Percentiles rank a stretch among this genome's conserved stretches.
Evolutionary conservation across 1,284 basidiomycete genomes (phyloP).

Genomic region (Cutaneotrichosporon cutaneum): DNA sequence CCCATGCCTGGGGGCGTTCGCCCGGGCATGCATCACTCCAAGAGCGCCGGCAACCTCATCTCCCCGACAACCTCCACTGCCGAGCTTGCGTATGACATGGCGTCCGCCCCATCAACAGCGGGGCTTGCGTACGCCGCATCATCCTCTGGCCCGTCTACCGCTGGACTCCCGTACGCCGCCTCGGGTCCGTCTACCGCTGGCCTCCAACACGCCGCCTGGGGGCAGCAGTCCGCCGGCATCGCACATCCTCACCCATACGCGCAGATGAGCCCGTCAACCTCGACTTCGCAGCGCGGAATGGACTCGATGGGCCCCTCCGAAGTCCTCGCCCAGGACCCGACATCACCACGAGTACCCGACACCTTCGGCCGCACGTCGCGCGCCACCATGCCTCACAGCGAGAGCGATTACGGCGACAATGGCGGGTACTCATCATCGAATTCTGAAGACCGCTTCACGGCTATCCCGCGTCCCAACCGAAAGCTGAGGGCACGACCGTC

Average conservation of each 20-base stretch:
- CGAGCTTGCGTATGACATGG: background rate
- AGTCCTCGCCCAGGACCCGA: slow-evolving; percentile 3
- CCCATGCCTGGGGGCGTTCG: background rate
- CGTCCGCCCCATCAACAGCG: background rate
- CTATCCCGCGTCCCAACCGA: slow-evolving; percentile 4
- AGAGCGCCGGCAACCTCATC: background rate
- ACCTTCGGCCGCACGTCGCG: background rate
- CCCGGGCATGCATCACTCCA: background rate
- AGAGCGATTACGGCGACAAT: slow-evolving; percentile 4
- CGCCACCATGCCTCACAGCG: background rate
- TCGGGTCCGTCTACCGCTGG: background rate
- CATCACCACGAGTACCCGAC: background rate
- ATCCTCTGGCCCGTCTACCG: background rate
- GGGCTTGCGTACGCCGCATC: slow-evolving; percentile 1
- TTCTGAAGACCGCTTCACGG: slow-evolving; percentile 7
- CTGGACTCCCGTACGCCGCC: background rate
- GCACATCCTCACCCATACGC: background rate
- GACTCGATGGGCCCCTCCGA: background rate
- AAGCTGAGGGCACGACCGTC: background rate
- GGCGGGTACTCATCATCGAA: background rate
- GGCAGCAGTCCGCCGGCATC: background rate
- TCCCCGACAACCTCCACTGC: background rate
- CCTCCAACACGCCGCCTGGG: background rate
- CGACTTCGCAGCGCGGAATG: background rate
- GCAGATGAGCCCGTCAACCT: background rate